Base-by-base conservation (phyloP, 345 rosid species). In the Bruguiera sexangula region DNA sequence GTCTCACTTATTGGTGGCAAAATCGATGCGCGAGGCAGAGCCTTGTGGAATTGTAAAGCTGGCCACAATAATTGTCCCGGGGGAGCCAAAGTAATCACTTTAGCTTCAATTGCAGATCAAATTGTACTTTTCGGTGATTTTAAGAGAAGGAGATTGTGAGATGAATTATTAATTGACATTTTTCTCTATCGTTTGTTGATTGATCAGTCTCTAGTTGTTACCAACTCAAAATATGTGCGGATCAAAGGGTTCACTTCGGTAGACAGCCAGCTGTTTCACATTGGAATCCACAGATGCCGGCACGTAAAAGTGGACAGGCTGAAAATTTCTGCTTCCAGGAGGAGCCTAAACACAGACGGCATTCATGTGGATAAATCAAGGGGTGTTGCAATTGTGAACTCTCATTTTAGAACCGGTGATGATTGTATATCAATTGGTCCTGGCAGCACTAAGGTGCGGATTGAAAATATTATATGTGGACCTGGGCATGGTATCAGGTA, bases 321-420 rank as follows among this genome's bases (percentile, higher is more conserved):
- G 15, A 67, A 53, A 43, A 31, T 68, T 13, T 53, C 56, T 5
- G 76, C 81, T 4, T 11, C 68, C 0, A 73, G 66, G 1, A 9
- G 67, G 50, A 76, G 81, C 53, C 81, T 78, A 34, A 80, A 76
- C 30, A 80, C 81, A 0, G 81, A 80, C 6, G 81, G 83, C 1
- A 64, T 80, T 30, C 83, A 80, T 10, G 62, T 76, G 8, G 73
- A 76, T 5, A 24, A 57, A 18, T 80, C 83, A 0, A 76, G 5
- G 6, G 27, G 74, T 20, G 73, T 80, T 6, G 21, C 7, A 3
- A 74, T 80, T 32, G 10, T 57, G 4, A 61, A 29, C 18, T 70
- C 59, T 6, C 10, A 18, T 20, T 73, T 80, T 20, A 70, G 60
- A 43, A 80, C 78, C 0, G 80, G 83, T 21, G 83, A 80, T 10